Base-by-base conservation (phyloP, 2,329 filamentous ascomycete genomes). In the Chalaropsis thielavioides region DNA sequence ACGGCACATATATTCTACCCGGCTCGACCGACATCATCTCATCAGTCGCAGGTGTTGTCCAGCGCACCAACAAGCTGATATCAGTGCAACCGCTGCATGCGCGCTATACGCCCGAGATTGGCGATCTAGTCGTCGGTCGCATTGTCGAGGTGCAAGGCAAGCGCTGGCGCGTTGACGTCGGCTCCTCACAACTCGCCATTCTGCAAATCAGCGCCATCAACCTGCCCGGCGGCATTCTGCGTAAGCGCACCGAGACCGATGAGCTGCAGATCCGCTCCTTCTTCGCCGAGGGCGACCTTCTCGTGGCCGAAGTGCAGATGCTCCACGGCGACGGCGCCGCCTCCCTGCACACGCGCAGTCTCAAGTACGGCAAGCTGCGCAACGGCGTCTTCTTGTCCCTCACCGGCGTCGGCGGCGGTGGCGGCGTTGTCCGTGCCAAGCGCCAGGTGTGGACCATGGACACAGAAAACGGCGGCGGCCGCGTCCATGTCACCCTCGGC, bases 241-340 rank as follows among this genome's bases (percentile, higher is more conserved):
- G 94, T 66, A 89, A 92, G 73, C 82, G 94, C 69, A 99, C 94
- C 35, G 92, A 92, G 72, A 95, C 94, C 17, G 94, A 99, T 75
- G 94, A 97, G 78, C 81, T 99, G 71, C 94, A 97, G 76, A 97
- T 99, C 75, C 85, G 94, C 62, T 90, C 86, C n/a, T 99, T 96
- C 76, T 97, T 99, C 77, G 86, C 88, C 64, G 94, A 99, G 75
- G 94, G 94, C 13, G 94, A 99, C 73, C 77, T 99, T 63, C 78
- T 99, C 17, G 89, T 97, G 19, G 94, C 94, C 0, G 94, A 99
- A 77, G 94, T 99, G 64, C 94, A 99, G 80, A 84, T 84, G 70
- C 79, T 99, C 64, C 90, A 91, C 74, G 82, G 85, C 66, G 92
- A 97, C 75, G 92, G 92, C 66, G 87, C 84, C 1, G 92, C 94